Conservation (phyloP, 148 eudicot genomes). For the Rhododendron kiyosumense region DNA sequence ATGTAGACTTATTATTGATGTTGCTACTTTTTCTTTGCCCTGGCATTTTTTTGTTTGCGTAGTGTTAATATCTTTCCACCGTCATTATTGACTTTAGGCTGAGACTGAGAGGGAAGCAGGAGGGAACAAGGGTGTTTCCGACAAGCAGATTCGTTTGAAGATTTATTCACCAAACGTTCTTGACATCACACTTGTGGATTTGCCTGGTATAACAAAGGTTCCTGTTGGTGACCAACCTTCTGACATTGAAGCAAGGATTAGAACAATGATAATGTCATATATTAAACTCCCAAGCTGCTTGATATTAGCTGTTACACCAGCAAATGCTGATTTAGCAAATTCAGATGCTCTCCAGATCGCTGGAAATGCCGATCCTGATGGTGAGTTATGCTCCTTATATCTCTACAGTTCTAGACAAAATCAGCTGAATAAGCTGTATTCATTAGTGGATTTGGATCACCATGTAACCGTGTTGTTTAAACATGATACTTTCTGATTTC, state of each 20-base stretch:
- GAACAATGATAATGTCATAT: slow-evolving; percentile 85
- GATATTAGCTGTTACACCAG: slow-evolving; percentile 89
- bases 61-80: neutral
- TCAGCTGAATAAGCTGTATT: neutral
- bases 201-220: slow-evolving; percentile 87
- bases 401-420: neutral
- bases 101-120: slow-evolving; percentile 96
- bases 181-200: slow-evolving; percentile 85
- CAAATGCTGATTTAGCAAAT: slow-evolving; percentile 84
- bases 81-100: slow-evolving; percentile 33
- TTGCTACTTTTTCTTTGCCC: too few species aligned
- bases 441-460: neutral
- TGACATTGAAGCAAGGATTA: slow-evolving; percentile 81
- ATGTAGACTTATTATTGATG: too few species aligned
- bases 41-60: neutral
- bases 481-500: slow-evolving; percentile 13
- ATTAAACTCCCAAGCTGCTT: slow-evolving; percentile 66
- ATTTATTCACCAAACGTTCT: slow-evolving; percentile 87
- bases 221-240: slow-evolving; percentile 97
- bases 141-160: slow-evolving; percentile 78
- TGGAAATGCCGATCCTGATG: slow-evolving; percentile 89
- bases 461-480: slow-evolving; percentile 14
- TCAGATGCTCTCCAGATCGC: slow-evolving; percentile 97
- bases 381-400: slow-evolving; percentile 30
- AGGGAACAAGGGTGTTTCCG: slow-evolving; percentile 75